Evolutionary conservation across 345 rosid species (phyloP).

Genomic region (Garcia nutans): DNA sequence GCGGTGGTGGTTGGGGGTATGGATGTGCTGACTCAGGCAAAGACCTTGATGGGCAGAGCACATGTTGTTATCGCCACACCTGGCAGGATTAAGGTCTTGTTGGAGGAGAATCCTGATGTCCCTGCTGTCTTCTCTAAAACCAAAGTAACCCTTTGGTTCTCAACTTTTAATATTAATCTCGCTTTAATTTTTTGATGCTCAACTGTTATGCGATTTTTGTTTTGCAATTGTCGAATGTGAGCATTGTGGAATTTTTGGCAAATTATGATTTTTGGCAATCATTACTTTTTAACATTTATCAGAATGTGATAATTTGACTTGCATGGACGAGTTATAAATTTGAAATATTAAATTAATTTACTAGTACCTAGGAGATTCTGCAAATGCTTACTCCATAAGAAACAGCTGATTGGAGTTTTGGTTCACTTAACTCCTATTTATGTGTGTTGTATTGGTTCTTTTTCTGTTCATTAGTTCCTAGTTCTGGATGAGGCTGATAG

Average conservation of each 20-base stretch:
- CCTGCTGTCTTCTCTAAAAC: constrained; percentile 72
- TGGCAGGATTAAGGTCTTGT: constrained; percentile 80
- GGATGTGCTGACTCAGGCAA: constrained; percentile 79
- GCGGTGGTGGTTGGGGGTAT: constrained; percentile 89
- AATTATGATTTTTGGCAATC: background rate
- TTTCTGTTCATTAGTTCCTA: constrained; percentile 50
- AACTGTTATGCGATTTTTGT: background rate
- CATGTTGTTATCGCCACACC: constrained; percentile 90
- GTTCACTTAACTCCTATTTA: background rate
- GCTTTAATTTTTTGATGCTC: background rate
- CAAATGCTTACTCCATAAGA: background rate
- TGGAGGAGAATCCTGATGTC: constrained; percentile 77
- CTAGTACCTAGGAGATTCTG: background rate
- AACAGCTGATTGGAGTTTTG: background rate
- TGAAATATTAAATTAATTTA: no score
- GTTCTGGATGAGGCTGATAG: constrained; percentile 98
- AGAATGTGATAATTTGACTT: background rate
- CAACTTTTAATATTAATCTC: background rate
- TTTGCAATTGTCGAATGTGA: background rate
- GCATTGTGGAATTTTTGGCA: background rate
- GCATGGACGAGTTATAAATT: background rate
- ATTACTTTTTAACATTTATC: background rate
- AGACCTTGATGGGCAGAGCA: constrained; percentile 60
- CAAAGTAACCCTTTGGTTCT: constrained; percentile 43
- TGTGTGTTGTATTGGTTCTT: background rate